Evolutionary conservation across 2,329 filamentous ascomycete species (phyloP).

Genomic region (Pseudogymnoascus sp.): DNA sequence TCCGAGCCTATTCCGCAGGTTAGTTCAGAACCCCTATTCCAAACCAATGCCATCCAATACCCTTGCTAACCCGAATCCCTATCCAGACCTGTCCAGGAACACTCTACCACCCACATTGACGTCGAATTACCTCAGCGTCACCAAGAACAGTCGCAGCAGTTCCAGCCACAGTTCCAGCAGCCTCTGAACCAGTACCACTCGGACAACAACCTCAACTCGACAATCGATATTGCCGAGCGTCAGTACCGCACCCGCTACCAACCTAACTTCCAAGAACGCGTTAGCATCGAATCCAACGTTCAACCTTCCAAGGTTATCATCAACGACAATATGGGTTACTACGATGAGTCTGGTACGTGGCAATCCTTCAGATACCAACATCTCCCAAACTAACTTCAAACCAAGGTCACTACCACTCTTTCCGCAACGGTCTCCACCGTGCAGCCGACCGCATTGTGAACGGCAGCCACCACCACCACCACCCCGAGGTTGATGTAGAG

Average conservation of each 20-base stretch:
- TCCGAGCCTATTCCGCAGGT: conserved; percentile 43
- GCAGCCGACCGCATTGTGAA: conserved; percentile 57
- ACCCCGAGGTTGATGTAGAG: conserved; percentile 29
- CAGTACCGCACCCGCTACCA: conserved; percentile 56
- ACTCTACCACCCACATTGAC: conserved; percentile 40
- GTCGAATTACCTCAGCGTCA: conserved; percentile 34
- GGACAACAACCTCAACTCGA: conserved; percentile 33
- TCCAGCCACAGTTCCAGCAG: conserved; percentile 58
- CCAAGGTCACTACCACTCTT: conserved; percentile 61
- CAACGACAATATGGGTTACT: conserved; percentile 61
- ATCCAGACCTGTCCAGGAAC: conserved; percentile 29
- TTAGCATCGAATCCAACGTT: conserved; percentile 39
- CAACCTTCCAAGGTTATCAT: conserved; percentile 24
- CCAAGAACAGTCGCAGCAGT: conserved; percentile 21
- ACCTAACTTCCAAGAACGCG: conserved; percentile 45
- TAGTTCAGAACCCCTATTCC: conserved; percentile 21
- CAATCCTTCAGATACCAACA: background rate
- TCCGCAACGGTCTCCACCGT: conserved; percentile 61
- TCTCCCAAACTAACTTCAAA: background rate
- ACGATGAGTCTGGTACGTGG: conserved; percentile 55
- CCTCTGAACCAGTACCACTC: conserved; percentile 46
- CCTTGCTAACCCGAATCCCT: conserved; percentile 2
- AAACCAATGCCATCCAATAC: conserved; percentile 16
- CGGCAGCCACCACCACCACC: conserved; percentile 45
- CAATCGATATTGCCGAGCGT: conserved; percentile 55